phyloP scores from a whole-genome alignment of 495 filamentous ascomycete genomes.

The Terfezia boudieri region DNA sequence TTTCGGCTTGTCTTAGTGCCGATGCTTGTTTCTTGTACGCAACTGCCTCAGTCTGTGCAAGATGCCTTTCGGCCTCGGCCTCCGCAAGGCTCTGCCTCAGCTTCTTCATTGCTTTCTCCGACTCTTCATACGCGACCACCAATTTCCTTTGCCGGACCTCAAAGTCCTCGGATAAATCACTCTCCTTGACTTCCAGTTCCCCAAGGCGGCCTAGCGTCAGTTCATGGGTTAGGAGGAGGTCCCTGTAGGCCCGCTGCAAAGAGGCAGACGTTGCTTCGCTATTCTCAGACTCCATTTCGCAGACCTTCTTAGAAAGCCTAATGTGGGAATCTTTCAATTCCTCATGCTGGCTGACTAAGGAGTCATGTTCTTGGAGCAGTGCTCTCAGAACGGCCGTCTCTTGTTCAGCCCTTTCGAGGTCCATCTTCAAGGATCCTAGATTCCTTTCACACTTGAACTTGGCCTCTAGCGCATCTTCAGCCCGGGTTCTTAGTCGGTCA shows the following conservation, averaged over 20 bases:
- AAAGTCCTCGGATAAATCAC: conserved; percentile 27
- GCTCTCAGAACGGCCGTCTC: conserved; percentile 63
- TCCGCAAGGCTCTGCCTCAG: conserved; percentile 40
- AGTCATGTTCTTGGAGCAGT: conserved; percentile 73
- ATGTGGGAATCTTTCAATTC: conserved; percentile 19
- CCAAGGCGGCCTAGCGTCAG: conserved; percentile 22
- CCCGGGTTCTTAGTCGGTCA: conserved; percentile 58
- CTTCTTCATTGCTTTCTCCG: conserved; percentile 34
- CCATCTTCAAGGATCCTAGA: conserved; percentile 80
- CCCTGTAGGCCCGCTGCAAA: conserved; percentile 53
- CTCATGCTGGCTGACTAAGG: conserved; percentile 34
- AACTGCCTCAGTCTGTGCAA: conserved; percentile 36
- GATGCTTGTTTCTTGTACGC: conserved; percentile 39
- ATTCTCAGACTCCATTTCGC: conserved; percentile 15
- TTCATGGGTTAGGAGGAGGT: conserved; percentile 43
- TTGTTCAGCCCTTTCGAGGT: conserved; percentile 83
- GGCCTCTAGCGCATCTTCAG: conserved; percentile 86
- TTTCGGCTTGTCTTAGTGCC: conserved; percentile 36
- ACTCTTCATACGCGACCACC: conserved; percentile 34
- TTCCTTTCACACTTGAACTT: conserved; percentile 96
- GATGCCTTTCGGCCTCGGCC: conserved; percentile 49
- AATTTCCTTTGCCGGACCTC: conserved; percentile 25
- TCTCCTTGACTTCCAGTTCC: conserved; percentile 19
- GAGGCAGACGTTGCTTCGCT: conserved; percentile 32
- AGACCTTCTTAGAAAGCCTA: conserved; percentile 21